A percentile compares a stretch with the other conserved stretches of the same genome.
Evolutionary conservation across 306 rosid species (phyloP).

Genomic region (Phaseolus lunatus): DNA sequence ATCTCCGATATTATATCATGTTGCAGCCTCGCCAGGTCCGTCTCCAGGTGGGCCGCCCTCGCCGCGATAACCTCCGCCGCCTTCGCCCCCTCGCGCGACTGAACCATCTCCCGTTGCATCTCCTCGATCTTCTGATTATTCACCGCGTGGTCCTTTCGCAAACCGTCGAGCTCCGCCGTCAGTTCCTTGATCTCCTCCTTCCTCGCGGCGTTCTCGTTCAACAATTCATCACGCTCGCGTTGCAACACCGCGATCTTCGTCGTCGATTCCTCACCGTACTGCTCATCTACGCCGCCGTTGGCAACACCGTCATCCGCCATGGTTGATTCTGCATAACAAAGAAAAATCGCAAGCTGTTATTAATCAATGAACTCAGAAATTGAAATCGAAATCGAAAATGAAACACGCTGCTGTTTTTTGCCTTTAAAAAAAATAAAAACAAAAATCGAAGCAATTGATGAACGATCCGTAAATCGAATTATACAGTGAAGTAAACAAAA

Average conservation of each 20-base stretch:
- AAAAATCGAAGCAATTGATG: not conserved
- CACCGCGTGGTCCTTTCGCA: constrained; percentile 52
- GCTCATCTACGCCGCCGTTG: constrained; percentile 62
- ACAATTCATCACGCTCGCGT: constrained; percentile 59
- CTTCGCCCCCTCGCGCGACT: constrained; percentile 51
- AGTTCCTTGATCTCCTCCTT: constrained; percentile 61
- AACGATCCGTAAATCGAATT: constrained; percentile 1
- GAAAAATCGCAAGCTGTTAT: not conserved
- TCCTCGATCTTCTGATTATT: constrained; percentile 60
- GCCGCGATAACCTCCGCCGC: constrained; percentile 59
- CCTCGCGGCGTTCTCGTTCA: constrained; percentile 51
- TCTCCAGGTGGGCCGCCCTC: constrained; percentile 80
- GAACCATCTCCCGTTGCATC: constrained; percentile 58
- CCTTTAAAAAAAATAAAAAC: not conserved
- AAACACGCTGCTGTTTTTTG: not conserved
- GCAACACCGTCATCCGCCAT: constrained; percentile 69
- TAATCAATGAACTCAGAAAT: not conserved
- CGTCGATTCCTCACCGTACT: constrained; percentile 46
- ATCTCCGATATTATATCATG: constrained; percentile 64
- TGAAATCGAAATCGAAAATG: not conserved
- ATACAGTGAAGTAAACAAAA: not conserved
- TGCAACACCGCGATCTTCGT: constrained; percentile 64
- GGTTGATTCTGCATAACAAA: constrained; percentile 39
- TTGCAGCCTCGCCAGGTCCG: constrained; percentile 78
- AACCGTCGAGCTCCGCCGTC: constrained; percentile 56